Evolutionary conservation across 768 basidiomycete genomes (phyloP).

Genomic region (Xerocomus potaroensis): DNA sequence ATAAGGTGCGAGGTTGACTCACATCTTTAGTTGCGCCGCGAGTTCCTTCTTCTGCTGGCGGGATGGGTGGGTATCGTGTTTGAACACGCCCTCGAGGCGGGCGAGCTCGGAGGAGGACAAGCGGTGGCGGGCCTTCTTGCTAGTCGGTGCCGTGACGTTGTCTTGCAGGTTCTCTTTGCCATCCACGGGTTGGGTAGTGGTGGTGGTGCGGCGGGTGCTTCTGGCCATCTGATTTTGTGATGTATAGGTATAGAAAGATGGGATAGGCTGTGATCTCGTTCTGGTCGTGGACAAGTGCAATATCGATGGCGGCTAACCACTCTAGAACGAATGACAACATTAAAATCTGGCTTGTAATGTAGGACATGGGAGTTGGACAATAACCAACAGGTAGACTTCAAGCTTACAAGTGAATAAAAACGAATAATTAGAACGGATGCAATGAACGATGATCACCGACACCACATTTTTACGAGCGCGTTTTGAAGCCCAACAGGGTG

Average conservation of each 20-base stretch:
- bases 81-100: constrained; percentile 27
- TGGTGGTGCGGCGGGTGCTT: constrained; percentile 23
- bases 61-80: constrained; percentile 27
- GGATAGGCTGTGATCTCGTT: constrained; percentile 20
- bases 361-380: constrained; percentile 5
- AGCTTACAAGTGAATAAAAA: constrained; percentile 20
- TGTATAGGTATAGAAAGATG: constrained; percentile 9
- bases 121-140: constrained; percentile 35
- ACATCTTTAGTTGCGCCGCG: constrained; percentile 27
- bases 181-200: constrained; percentile 1
- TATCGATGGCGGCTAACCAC: constrained; percentile 21
- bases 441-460: constrained; percentile 13
- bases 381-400: constrained; percentile 3
- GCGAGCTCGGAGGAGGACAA: constrained; percentile 30
- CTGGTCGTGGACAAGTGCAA: neutral
- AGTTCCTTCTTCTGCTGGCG: constrained; percentile 28
- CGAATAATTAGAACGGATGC: constrained; percentile 26
- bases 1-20: constrained; percentile 4
- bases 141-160: neutral
- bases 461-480: constrained; percentile 14
- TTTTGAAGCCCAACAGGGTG: constrained; percentile 33
- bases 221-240: constrained; percentile 23
- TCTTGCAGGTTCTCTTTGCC: constrained; percentile 18
- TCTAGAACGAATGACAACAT: too few relatives aligned
- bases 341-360: too few relatives aligned